Base-by-base conservation (phyloP, 192 early-diverging fungal species). In the Spizellomyces sp. region DNA sequence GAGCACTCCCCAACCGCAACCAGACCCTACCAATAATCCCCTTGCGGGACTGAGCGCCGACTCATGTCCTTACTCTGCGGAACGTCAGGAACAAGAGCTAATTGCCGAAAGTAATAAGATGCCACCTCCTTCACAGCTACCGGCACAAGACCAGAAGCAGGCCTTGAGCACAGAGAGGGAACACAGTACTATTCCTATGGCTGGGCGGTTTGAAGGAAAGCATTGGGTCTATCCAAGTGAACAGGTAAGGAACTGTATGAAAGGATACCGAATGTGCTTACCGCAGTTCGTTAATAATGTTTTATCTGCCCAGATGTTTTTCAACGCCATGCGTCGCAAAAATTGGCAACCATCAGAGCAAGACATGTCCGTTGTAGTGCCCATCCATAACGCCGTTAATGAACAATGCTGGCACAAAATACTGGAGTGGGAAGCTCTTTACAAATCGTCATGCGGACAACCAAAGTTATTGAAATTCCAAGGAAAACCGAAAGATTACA, bases 331-430 rank as follows among this genome's bases (percentile, higher is more conserved):
- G 91, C 89, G 85, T 71, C 88, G 95, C 74, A 97, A 97, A 70
- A 92, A 91, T 75, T 95, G 93, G 93, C 69, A 86, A 59, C 89
- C 95, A 0, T 65, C 84, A 4, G 93, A 93, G 64, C 60, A 79
- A 15, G 95, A 97, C 75, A 95, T 97, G 92, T 73, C 81, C n/a
- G 84, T 91, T 8, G 90, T 97, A 5, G 91, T 97, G 5, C 92
- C 93, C 1, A 97, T 97, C 52, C 95, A 97, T 74, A 97, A 97
- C 70, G 90, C 91, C 47, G 93, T 98, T 21, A 98, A 98, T 75
- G 94, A 98, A 72, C 84, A 87, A 74, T 90, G 90, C 55, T 98
- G 95, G 95, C 78, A 76, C 17, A 86, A 92, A 76, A 94, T 98
- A 48, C 73, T 94, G 44, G 81, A 90, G 64, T 98, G 94, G 94